Evolutionary conservation across 2,329 filamentous ascomycete species (phyloP).

Genomic region (Onygenales sp.): DNA sequence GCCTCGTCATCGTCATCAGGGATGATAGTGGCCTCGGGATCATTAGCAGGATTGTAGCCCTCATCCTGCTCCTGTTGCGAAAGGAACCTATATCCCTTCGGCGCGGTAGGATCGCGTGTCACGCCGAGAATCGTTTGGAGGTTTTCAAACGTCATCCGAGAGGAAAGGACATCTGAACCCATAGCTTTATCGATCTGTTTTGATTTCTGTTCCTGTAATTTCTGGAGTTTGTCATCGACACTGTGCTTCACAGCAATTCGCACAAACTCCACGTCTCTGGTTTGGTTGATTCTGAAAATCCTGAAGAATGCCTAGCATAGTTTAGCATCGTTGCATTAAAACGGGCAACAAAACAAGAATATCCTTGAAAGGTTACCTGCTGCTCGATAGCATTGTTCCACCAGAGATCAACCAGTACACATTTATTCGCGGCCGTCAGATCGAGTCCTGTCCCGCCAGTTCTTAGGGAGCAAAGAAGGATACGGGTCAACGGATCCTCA

Average conservation of each 20-base stretch:
- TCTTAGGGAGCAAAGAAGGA: conserved; percentile 49
- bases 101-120: conserved; percentile 3
- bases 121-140: conserved; percentile 8
- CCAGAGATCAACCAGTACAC: conserved; percentile 48
- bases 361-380: conserved; percentile 38
- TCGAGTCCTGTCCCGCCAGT: conserved; percentile 52
- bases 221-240: conserved; percentile 49
- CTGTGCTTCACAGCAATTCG: conserved; percentile 47
- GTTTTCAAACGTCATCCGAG: conserved; percentile 6
- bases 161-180: conserved; percentile 13
- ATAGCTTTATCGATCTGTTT: conserved; percentile 16
- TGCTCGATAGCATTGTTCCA: conserved; percentile 54
- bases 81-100: conserved; percentile 4
- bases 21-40: too few species aligned
- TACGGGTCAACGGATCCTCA: conserved; percentile 25
- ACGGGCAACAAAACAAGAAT: conserved; percentile 1
- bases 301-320: conserved; percentile 42
- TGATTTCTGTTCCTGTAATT: conserved; percentile 48
- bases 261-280: conserved; percentile 48
- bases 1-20: too few species aligned
- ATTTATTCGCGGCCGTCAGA: conserved; percentile 50
- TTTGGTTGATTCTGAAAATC: conserved; percentile 57
- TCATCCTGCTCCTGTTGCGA: neutral
- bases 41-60: neutral
- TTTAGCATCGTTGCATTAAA: neutral